Base-by-base conservation (phyloP, 192 early-diverging fungal species). In the Coemansia sp. region DNA sequence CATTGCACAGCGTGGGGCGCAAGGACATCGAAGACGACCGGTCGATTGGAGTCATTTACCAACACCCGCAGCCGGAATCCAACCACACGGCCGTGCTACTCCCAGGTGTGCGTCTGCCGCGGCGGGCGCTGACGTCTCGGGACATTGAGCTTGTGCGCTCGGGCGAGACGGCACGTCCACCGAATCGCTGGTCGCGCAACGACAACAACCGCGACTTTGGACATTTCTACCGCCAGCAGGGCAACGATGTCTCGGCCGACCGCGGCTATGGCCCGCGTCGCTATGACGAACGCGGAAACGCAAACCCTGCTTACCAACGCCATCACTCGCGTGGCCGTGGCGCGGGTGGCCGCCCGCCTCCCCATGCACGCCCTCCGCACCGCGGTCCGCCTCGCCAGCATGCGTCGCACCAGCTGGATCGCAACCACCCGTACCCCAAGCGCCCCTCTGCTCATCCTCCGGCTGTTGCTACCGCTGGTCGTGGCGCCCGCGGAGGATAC, bases 11-110 rank as follows among this genome's bases (percentile, higher is more conserved):
- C 3, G 83, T 74, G 7, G 86, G 80, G 31, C 65, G 85, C 44
- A 69, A 78, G 9, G 85, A 90, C 32, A 85, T 92, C 48, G 74
- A 81, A 3, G 78, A 88, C 25, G 86, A 88, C 63, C 83, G 74
- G 30, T 88, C 86, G 16, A 84, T 92, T 9, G 84, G 85, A 34
- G 83, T 58, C 0, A 48, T 77, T 19, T 85, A 61, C 67, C 70
- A 71, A 27, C 68, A 74, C 51, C 83, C 83, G 9, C 58, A 77
- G 60, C 63, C 67, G 3, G 73, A 64, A 7, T 31, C 65, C 10
- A 48, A 32, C 30, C 71, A 73, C 53, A 56, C 53, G 32, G 69
- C 69, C 0, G 67, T 66, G 1, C 22, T 84, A 26, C 73, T 84
- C 2, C 76, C 76, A 0, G 76, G 80, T n/a, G 67, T 84, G 19